phyloP scores from a whole-genome alignment of 768 basidiomycete genomes.

The Boletus speciosus region DNA sequence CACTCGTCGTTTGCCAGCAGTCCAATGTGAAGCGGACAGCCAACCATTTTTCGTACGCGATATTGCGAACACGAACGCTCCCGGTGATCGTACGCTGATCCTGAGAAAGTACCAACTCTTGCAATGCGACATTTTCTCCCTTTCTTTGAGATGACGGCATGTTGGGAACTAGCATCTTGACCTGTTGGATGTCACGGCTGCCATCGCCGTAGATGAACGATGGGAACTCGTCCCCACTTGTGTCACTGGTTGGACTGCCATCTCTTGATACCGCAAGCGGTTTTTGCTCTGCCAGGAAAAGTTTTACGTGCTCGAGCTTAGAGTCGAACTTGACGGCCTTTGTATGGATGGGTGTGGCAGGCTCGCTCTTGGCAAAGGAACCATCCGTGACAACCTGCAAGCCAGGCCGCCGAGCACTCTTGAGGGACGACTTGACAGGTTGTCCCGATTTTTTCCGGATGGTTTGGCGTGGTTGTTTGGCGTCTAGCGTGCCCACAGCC shows the following conservation, averaged over 20 bases:
- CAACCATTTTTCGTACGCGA: constrained; percentile 85
- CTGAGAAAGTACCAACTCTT: constrained; percentile 49
- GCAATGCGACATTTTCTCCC: constrained; percentile 49
- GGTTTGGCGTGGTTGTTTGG: constrained; percentile 29
- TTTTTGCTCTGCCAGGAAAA: constrained; percentile 93
- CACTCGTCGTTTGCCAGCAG: constrained; percentile 93
- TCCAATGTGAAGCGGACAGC: constrained; percentile 92
- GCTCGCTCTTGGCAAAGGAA: constrained; percentile 64
- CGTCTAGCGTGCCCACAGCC: not conserved
- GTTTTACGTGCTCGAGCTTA: constrained; percentile 89
- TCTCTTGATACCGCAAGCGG: constrained; percentile 90
- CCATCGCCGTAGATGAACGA: constrained; percentile 57
- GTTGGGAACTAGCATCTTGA: constrained; percentile 65
- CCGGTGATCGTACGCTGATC: constrained; percentile 64
- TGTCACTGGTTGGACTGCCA: constrained; percentile 83
- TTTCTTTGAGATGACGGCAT: constrained; percentile 49
- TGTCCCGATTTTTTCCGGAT: constrained; percentile 94
- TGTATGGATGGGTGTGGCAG: constrained; percentile 69
- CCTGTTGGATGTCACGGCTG: constrained; percentile 32
- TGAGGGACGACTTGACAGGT: constrained; percentile 87
- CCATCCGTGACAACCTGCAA: constrained; percentile 52
- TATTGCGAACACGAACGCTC: constrained; percentile 72
- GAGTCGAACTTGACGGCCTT: constrained; percentile 93
- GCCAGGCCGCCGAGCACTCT: constrained; percentile 56
- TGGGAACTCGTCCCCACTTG: constrained; percentile 77